Base-by-base conservation (phyloP, 495 filamentous ascomycete genomes). In the Mytilinidion resinicola region DNA sequence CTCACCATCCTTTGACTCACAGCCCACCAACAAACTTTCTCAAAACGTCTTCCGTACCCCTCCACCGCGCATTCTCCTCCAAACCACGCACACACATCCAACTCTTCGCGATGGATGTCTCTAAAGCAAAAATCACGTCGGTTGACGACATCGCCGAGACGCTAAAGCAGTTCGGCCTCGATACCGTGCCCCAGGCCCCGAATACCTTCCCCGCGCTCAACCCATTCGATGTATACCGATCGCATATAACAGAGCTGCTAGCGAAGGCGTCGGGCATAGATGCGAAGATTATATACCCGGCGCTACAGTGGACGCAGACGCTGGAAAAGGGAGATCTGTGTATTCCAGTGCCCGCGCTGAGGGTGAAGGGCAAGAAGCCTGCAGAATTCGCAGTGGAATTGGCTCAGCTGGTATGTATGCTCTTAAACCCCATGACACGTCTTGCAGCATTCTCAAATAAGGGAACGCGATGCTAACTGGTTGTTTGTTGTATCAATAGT, bases 311-410 rank as follows among this genome's bases (percentile, higher is more conserved):
- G 90, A 96, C 92, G 12, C 78, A 80, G 60, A 83, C 83, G 48
- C 75, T 95, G 30, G 91, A 96, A 56, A 95, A 95, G 78, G 92
- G 92, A 59, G 92, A 97, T 69, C 73, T 97, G 62, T 76, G 85
- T 46, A 75, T 96, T 37, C 83, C 92, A 51, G 85, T 89, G 35
- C 85, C 92, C 8, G 80, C 91, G 11, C 76, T 96, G 51, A 80
- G 88, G 50, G 76, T 95, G 58, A 92, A 93, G 74, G 85, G 87
- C 54, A 84, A 83, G 74, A 55, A 66, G 47, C 53, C 57, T 38
- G 48, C 46, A 21, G 59, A 39, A 9, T 53, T 61, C 38, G 51
- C 54, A 14, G n/a, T 50, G 39, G 57, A 65, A 51, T 19, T 65
- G 25, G 58, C 34, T 12, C 35, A 56, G 9, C 47, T 48, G 17